Conservation (phyloP, 352 stramenopile species). For the Pilasporangium apinafurcum region DNA sequence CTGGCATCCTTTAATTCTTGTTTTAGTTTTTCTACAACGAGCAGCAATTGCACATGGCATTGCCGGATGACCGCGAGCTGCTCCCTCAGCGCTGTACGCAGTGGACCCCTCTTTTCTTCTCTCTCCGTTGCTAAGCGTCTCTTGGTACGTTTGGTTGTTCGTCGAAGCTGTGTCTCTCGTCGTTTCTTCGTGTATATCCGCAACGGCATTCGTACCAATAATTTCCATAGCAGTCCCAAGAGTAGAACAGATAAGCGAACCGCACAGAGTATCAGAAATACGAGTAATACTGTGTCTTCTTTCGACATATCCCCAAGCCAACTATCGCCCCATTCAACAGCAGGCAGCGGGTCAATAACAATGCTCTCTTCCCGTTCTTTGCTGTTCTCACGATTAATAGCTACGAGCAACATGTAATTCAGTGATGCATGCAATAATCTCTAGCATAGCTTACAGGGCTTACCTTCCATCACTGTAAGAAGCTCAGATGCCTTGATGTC, state of each 20-base stretch:
- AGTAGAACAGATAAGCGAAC: slow-evolving; percentile 18
- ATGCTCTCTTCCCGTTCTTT: too few relatives aligned
- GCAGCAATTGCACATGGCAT: slow-evolving; percentile 36
- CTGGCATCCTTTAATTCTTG: slow-evolving; percentile 21
- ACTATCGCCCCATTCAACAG: too few relatives aligned
- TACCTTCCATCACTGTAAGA: slow-evolving; percentile 45
- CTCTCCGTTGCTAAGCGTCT: neutral
- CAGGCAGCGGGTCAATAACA: too few relatives aligned
- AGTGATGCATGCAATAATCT: neutral
- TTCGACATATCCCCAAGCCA: slow-evolving; percentile 33
- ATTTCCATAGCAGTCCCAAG: slow-evolving; percentile 16
- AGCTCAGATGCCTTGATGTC: slow-evolving; percentile 48
- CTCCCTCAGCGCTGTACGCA: slow-evolving; percentile 4
- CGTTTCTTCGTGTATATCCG: neutral
- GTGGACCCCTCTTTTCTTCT: slow-evolving; percentile 1
- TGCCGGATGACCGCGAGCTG: slow-evolving; percentile 22
- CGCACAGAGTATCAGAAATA: slow-evolving; percentile 24
- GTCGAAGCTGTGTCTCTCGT: neutral
- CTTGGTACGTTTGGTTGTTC: too few relatives aligned
- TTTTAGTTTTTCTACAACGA: slow-evolving; percentile 38
- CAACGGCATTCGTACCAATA: slow-evolving; percentile 6
- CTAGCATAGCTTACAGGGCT: slow-evolving; percentile 1
- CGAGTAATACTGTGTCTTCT: slow-evolving; percentile 37
- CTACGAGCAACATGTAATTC: too few relatives aligned
- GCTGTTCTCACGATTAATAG: too few relatives aligned